Evolutionary conservation across 768 basidiomycete genomes (phyloP).

Genomic region (Mycena chlorophos): DNA sequence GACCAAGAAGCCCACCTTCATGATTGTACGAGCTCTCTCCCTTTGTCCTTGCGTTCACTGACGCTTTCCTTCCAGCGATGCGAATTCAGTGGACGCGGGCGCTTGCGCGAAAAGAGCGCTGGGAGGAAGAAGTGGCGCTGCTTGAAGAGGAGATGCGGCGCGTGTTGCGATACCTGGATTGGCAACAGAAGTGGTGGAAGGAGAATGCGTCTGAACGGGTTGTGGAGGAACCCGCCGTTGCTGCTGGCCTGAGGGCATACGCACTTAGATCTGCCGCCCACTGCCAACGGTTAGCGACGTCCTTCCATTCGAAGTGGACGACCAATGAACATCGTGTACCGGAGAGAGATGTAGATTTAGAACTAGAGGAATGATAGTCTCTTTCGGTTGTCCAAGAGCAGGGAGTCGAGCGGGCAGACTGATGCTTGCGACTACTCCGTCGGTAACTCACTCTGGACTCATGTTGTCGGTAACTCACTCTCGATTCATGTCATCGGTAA

Average conservation of each 20-base stretch:
- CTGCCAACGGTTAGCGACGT: no score
- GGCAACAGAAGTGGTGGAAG: slow-evolving; percentile 12
- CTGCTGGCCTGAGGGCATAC: background rate
- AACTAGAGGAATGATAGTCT: no score
- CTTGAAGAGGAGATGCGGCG: slow-evolving; percentile 24
- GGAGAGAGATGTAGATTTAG: no score
- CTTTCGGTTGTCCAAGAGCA: no score
- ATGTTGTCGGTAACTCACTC: no score
- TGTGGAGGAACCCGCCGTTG: background rate
- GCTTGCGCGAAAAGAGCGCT: slow-evolving; percentile 5
- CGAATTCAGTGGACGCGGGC: slow-evolving; percentile 15
- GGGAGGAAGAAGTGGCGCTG: slow-evolving; percentile 14
- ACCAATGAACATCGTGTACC: no score
- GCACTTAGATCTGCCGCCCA: background rate
- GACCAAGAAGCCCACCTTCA: background rate
- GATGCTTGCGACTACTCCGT: no score
- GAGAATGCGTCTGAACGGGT: background rate
- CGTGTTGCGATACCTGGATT: slow-evolving; percentile 8
- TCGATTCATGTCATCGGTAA: no score
- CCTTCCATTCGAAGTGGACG: no score
- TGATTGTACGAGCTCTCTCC: slow-evolving; percentile 13
- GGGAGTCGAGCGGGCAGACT: no score
- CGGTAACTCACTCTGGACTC: no score
- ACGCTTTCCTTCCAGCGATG: slow-evolving; percentile 4
- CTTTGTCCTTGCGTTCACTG: background rate